Evolutionary conservation across 1,284 basidiomycete species (phyloP), one percentile per base, ranked within the genome.

Genomic region (Pseudozyma sp.): DNA sequence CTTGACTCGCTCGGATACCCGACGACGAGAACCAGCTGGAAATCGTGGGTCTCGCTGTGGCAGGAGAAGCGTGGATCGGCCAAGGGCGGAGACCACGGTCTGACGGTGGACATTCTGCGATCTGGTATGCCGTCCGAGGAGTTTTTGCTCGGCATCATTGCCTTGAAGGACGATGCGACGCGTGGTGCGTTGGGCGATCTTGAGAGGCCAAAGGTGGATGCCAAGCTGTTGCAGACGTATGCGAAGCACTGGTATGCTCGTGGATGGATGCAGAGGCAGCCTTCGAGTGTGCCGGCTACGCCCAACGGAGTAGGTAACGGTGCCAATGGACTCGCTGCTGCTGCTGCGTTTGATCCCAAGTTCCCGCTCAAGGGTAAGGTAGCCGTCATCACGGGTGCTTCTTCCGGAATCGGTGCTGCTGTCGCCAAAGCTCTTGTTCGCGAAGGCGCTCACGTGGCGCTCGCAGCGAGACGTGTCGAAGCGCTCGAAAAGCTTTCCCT

Each of bases 321-420:
- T 35, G 30, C 40, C 42, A 61, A 56, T n/a, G 56, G 49, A 17
- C 42, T 66, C 4, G 54, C 59, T 17, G 55, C 57, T 33, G 63
- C 51, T 5, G 55, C 14, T 10, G 58, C 54, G 14, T 72, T 74
- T 35, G 67, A 72, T 31, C 60, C 58, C 40, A 62, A 73, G 17
- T 54, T 59, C 16, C 76, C 74, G 16, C 65, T 83, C 3, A 54
- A 59, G 17, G 81, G 81, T 54, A 81, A 81, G 52, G 83, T 82
- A n/a, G 85, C 84, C 24, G 63, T 86, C 44, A 64, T 86, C 64
- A 86, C 85, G 17, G 85, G 85, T 33, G 84, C 85, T 30, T 85
- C 84, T 7, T 81, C 82, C 8, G 85, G 85, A 34, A 86, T 86
- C 62, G 85, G 85, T 13, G 84, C 82, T 10, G 83, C 85, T 1